phyloP scores from a whole-genome alignment of 2,329 filamentous ascomycete genomes.

The Tolypocladium ophioglossoides region DNA sequence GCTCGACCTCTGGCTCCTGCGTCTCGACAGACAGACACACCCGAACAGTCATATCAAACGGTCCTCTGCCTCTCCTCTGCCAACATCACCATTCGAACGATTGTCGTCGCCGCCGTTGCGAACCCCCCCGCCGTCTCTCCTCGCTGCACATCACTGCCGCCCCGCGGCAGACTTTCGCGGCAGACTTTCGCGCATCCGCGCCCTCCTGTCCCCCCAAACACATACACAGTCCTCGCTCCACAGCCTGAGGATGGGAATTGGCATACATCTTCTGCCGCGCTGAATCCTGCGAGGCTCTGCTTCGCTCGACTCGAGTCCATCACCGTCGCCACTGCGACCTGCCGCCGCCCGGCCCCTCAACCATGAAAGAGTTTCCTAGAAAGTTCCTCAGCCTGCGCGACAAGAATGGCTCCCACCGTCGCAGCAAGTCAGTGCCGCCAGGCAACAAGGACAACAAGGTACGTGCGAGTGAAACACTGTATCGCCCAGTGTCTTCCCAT shows the following conservation, averaged over 20 bases:
- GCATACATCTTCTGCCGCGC: conserved; percentile 18
- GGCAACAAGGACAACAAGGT: conserved; percentile 35
- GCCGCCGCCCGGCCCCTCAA: conserved; percentile 8
- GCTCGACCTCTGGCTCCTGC: neutral
- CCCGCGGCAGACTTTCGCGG: neutral
- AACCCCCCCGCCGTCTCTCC: neutral
- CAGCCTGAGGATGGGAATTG: conserved; percentile 19
- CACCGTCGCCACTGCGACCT: neutral
- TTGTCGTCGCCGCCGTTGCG: neutral
- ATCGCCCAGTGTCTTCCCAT: neutral
- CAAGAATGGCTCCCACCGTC: conserved; percentile 43
- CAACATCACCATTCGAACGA: neutral
- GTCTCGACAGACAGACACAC: neutral
- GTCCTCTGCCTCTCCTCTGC: neutral
- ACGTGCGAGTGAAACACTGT: conserved; percentile 2
- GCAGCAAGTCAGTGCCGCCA: conserved; percentile 45
- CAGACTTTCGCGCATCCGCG: neutral
- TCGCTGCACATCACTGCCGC: neutral
- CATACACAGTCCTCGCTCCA: neutral
- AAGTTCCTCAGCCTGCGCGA: conserved; percentile 64
- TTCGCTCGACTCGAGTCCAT: conserved; percentile 2
- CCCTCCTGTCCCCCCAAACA: neutral
- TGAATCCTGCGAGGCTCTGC: conserved; percentile 17
- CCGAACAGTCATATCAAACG: neutral
- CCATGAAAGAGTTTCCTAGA: conserved; percentile 46